These are phyloP conservation scores for Drechmeria coniospora DNA, from an alignment of 2,329 filamentous ascomycete genomes.

Conservation along the genomic window DNA sequence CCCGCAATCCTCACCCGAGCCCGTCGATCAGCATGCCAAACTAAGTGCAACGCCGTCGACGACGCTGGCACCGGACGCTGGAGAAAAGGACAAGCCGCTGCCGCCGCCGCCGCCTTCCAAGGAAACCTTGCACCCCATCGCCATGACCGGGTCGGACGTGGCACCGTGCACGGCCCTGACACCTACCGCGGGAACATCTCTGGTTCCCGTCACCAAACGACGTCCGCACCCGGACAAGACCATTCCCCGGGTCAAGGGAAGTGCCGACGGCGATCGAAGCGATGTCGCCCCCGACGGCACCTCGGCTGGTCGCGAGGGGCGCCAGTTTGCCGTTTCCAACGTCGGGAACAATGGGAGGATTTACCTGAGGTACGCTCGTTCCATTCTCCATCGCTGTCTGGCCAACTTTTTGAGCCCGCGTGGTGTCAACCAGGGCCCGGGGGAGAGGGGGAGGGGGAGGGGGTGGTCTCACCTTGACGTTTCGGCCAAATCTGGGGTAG, in stretches of 20 bases:
- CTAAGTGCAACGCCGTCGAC: conserved; percentile 2
- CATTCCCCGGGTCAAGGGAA: conserved; percentile 28
- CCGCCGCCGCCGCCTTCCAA: conserved; percentile 4
- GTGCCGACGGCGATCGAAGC: conserved; percentile 37
- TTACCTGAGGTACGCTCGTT: conserved; percentile 52
- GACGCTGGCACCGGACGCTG: not conserved
- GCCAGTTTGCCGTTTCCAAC: conserved; percentile 66
- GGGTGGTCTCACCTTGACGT: too few relatives aligned
- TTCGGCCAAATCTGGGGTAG: too few relatives aligned
- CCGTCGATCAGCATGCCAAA: too few relatives aligned
- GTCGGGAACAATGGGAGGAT: conserved; percentile 73
- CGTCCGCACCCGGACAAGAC: conserved; percentile 25
- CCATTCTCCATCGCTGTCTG: not conserved
- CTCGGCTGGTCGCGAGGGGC: conserved; percentile 46
- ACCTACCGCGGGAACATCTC: conserved; percentile 16
- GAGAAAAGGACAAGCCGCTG: conserved; percentile 4
- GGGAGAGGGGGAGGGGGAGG: not conserved
- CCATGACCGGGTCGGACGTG: too few relatives aligned
- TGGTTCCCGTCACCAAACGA: conserved; percentile 32
- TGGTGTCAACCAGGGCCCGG: not conserved
- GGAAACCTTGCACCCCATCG: too few relatives aligned
- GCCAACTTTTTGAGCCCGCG: not conserved
- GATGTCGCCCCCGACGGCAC: conserved; percentile 45
- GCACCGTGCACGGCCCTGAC: too few relatives aligned
- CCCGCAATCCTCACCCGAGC: conserved; percentile 4